phyloP scores from a whole-genome alignment of 2,329 filamentous ascomycete species.

The Exutisphaerella laricina region DNA sequence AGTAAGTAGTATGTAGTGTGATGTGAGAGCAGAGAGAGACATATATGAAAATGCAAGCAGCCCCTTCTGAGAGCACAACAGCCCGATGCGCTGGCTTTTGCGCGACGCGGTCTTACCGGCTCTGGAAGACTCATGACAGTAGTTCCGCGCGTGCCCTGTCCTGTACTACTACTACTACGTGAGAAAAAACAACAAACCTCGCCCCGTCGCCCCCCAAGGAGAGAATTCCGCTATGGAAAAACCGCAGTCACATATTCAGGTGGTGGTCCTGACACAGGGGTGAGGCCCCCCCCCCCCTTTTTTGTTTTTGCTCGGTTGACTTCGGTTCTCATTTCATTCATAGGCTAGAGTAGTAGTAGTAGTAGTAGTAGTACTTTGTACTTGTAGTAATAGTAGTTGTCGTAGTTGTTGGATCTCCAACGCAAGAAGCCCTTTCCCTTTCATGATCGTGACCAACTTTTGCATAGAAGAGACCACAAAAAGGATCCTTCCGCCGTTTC shows the following conservation, averaged over 20 bases:
- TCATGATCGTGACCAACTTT: neutral
- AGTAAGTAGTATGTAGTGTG: too few relatives aligned
- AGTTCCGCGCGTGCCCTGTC: neutral
- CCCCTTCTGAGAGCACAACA: neutral
- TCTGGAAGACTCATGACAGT: neutral
- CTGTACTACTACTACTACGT: too few relatives aligned
- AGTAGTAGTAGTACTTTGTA: too few relatives aligned
- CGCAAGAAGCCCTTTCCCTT: neutral
- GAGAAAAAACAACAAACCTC: too few relatives aligned
- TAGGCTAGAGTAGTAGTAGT: neutral
- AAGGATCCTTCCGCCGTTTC: too few relatives aligned
- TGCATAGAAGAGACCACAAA: too few relatives aligned
- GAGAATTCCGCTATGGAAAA: neutral
- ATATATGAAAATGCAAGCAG: too few relatives aligned
- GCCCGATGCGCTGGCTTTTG: neutral
- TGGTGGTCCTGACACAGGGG: too few relatives aligned
- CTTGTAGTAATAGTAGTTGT: neutral
- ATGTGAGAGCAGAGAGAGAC: too few relatives aligned
- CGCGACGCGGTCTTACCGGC: neutral
- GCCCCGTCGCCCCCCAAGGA: neutral
- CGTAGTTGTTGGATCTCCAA: neutral
- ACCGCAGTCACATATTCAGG: too few relatives aligned
- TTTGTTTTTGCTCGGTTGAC: too few relatives aligned
- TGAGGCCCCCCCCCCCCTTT: too few relatives aligned
- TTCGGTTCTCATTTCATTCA: neutral